phyloP scores from a whole-genome alignment of 2,329 filamentous ascomycete genomes.

The Fusarium udum region DNA sequence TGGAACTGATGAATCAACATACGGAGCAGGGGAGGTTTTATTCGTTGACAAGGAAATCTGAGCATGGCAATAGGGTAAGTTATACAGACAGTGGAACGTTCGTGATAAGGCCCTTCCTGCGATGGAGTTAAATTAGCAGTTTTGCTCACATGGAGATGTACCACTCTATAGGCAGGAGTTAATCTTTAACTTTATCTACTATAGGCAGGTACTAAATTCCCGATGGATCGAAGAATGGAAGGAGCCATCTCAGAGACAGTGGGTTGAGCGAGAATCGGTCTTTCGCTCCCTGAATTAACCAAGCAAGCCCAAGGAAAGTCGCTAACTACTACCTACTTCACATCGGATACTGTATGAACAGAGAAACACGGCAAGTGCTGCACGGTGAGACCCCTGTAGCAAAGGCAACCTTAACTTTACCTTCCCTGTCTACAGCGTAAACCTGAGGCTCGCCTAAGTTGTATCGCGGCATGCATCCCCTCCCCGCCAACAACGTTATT shows the following conservation, averaged over 20 bases:
- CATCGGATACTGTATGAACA: background rate
- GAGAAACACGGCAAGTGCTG: background rate
- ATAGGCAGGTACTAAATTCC: background rate
- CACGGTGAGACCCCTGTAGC: slow-evolving; percentile 25
- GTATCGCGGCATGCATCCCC: slow-evolving; percentile 28
- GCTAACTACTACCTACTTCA: background rate
- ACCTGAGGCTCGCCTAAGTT: slow-evolving; percentile 36
- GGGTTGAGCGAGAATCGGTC: background rate
- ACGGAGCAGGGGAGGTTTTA: background rate
- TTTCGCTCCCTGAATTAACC: background rate
- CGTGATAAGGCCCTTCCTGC: background rate
- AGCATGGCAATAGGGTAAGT: background rate
- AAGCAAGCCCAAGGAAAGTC: background rate
- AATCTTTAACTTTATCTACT: slow-evolving; percentile 27
- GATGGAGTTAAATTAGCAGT: background rate
- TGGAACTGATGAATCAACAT: slow-evolving; percentile 6
- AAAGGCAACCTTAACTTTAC: slow-evolving; percentile 25
- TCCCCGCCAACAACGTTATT: slow-evolving; percentile 26
- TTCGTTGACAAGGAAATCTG: background rate
- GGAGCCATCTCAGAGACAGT: background rate
- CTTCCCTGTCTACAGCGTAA: slow-evolving; percentile 13
- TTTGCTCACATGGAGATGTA: background rate
- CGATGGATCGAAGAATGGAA: background rate
- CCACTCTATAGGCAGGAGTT: slow-evolving; percentile 9
- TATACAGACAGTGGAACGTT: background rate